Base-by-base conservation (phyloP, 2,329 filamentous ascomycete species). In the Colletotrichum sublineola region DNA sequence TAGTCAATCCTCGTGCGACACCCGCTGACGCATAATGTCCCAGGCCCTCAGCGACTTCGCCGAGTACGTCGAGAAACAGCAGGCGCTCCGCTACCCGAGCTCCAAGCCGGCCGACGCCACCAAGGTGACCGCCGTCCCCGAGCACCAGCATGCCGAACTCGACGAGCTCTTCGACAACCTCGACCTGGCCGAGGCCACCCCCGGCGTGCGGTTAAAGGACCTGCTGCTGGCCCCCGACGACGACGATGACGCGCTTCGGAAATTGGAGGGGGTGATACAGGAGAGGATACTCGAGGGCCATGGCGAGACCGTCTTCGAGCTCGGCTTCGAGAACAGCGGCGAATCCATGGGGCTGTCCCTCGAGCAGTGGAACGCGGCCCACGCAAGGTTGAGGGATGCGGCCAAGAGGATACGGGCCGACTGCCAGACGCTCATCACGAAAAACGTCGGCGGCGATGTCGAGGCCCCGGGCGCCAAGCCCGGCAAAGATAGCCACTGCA, bases 11-110 rank as follows among this genome's bases (percentile, higher is more conserved):
- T 40, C 12, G 36, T 15, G 40, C 36, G 24, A 55, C 12, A 58
- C 67, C 67, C 77, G 20, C 56, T 74, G 24, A 76, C 74, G 40
- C 38, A 38, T 29, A 61, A 18, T 46, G 48, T 76, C 53, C 0
- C 62, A 89, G 88, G 95, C 96, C 15, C 88, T 99, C 68, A 96
- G 93, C 85, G 96, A 98, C 78, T 99, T 99, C 81, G 95, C 95
- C 81, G 96, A 99, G 79, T 98, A 98, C 79, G 96, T 98, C 75
- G 95, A 98, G 82, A 93, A 95, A 81, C 95, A 98, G 81, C 96
- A 98, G 82, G 91, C 91, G 18, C 83, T 92, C 62, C 91, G 93
- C 68, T 91, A 90, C 76, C 88, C 89, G 1, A 80, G 79, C 55
- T 78, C 84, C 46, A 82, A 80, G 66, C 76, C 79, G 44, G 62